Percentiles rank a stretch among this genome's conserved stretches.
phyloP scores from a whole-genome alignment of 116 monocot species.

The Papilionanthe hybrid region DNA sequence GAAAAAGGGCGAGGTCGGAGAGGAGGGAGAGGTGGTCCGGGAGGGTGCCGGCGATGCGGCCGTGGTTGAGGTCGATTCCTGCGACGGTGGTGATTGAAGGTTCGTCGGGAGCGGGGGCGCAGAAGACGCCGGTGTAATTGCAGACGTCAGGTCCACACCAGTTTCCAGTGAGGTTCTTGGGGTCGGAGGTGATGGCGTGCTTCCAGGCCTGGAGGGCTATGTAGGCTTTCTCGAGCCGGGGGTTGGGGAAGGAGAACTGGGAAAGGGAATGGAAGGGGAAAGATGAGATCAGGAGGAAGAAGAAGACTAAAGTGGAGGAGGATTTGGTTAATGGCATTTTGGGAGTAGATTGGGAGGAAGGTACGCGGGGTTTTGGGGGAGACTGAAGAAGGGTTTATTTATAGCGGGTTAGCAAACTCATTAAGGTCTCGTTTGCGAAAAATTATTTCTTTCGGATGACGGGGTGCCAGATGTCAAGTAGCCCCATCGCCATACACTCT shows the following conservation, averaged over 20 bases:
- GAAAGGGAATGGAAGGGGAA: slow-evolving; percentile 14
- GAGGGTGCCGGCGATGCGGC: slow-evolving; percentile 40
- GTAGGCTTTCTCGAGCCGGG: slow-evolving; percentile 45
- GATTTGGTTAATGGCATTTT: neutral
- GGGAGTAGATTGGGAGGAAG: neutral
- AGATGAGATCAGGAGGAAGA: slow-evolving; percentile 5
- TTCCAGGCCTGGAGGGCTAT: slow-evolving; percentile 64
- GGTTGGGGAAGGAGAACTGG: slow-evolving; percentile 23
- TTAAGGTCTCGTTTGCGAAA: no score
- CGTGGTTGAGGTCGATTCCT: slow-evolving; percentile 57
- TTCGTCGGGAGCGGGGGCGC: slow-evolving; percentile 53
- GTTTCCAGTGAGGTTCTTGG: slow-evolving; percentile 45
- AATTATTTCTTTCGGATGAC: no score
- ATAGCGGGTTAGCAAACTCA: neutral
- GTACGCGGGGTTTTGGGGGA: neutral
- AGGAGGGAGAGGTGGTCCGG: slow-evolving; percentile 65
- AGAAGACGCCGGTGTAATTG: slow-evolving; percentile 75
- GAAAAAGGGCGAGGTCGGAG: slow-evolving; percentile 67
- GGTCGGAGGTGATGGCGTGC: slow-evolving; percentile 49
- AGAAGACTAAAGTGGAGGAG: neutral
- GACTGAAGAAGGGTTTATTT: neutral
- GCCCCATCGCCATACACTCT: no score
- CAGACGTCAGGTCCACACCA: slow-evolving; percentile 67
- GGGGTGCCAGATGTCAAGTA: no score
- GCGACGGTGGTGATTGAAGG: slow-evolving; percentile 35